Conservation (phyloP, 2,329 filamentous ascomycete species). For the Myriosclerotinia duriaeana region DNA sequence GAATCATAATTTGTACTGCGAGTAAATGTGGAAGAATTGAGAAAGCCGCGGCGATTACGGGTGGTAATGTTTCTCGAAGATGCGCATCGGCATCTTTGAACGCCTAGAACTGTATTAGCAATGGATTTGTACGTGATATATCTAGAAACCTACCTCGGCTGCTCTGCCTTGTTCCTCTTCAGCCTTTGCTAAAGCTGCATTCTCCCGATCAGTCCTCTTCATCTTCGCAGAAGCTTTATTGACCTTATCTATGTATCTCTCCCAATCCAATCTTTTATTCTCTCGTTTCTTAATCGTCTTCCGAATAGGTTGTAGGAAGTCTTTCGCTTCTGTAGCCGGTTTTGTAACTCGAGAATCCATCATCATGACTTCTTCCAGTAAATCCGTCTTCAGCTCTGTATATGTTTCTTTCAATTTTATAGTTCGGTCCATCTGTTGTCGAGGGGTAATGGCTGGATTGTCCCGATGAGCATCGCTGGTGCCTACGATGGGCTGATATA, state of each 20-base stretch:
- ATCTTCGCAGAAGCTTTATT: conserved; percentile 69
- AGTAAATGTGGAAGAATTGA: conserved; percentile 72
- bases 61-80: conserved; percentile 68
- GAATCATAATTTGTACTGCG: conserved; percentile 68
- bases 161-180: conserved; percentile 67
- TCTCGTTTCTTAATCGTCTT: conserved; percentile 85
- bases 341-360: conserved; percentile 70
- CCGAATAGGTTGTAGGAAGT: conserved; percentile 67
- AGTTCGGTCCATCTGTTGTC: conserved; percentile 62
- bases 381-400: conserved; percentile 67
- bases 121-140: conserved; percentile 24
- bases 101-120: conserved; percentile 48
- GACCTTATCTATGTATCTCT: conserved; percentile 70
- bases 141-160: conserved; percentile 53
- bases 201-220: conserved; percentile 70
- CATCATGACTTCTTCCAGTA: conserved; percentile 67
- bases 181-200: conserved; percentile 66
- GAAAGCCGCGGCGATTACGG: conserved; percentile 68
- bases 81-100: conserved; percentile 75
- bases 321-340: conserved; percentile 68
- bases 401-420: conserved; percentile 65
- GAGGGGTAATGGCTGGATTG: conserved; percentile 59
- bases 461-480: conserved; percentile 58
- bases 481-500: conserved; percentile 76
- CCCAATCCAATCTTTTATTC: conserved; percentile 78